Evolutionary conservation across 768 basidiomycete genomes (phyloP), one percentile per base, ranked within the genome.

Genomic region (Tricholoma terreum): DNA sequence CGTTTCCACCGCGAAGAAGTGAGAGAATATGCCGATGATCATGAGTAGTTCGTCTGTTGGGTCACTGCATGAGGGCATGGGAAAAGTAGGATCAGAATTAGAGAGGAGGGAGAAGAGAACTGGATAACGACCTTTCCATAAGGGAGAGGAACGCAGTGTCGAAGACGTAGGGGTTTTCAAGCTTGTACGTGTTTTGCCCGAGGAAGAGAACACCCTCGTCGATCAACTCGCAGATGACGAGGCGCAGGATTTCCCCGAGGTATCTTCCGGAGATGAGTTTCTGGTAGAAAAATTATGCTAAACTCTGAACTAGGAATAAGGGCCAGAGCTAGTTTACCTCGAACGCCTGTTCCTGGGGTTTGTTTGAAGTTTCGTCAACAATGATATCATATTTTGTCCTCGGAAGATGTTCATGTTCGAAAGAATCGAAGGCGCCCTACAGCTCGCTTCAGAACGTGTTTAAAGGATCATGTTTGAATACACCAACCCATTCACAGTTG

Each of bases 121-220:
- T 1, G 38, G 48, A 50, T 30, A 58, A 69, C 14, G 60, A 90
- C 93, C 87, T 91, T 76, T 98, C 96, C 89, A 99, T 97, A 43
- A 98, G 79, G 40, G 93, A 95, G 59, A 99, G 76, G 79, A 98
- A 98, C 1, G 96, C 95, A 2, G 97, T 99, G 71, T 99, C 96
- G 65, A 99, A 87, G 27, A 83, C 87, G 70, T 94, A 94, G 17
- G 94, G 84, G 62, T 83, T 91, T 74, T 98, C 95, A 36, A 99
- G 84, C 78, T 98, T 98, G 83, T 98, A 98, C 1, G 96, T 97
- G 71, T 96, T 93, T 74, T 99, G 96, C 22, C 97, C 95, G 30
- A 97, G 83, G 86, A 99, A 99, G 53, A 99, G 83, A 17, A 95
- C 90, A 73, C 96, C 97, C 63, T 94, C 90, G 68, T 97, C 95